Conservation (phyloP, 2,329 filamentous ascomycete genomes). For the Blastomyces silverae region DNA sequence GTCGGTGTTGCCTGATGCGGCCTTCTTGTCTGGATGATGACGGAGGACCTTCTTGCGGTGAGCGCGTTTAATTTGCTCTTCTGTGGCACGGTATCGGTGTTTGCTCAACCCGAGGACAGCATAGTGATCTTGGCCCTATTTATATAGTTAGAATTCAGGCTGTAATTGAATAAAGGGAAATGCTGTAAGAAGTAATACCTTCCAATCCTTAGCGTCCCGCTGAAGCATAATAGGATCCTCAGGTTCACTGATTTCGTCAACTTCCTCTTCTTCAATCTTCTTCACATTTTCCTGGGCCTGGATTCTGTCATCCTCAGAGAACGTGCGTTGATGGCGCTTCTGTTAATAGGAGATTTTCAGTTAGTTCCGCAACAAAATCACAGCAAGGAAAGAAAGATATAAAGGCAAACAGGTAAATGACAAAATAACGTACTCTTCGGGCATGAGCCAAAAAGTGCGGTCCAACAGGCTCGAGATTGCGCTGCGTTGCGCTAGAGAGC, state of each 20-base stretch:
- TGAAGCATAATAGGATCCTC: conserved; percentile 90
- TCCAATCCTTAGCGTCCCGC: conserved; percentile 98
- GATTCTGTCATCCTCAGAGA: conserved; percentile 96
- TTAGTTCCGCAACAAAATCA: background rate
- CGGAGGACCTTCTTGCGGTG: conserved; percentile 99
- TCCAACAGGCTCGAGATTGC: conserved; percentile 90
- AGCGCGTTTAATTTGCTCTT: conserved; percentile 97
- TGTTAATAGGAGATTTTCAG: conserved; percentile 30
- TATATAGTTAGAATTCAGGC: conserved; percentile 2
- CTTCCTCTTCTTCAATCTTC: conserved; percentile 88
- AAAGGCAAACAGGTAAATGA: background rate
- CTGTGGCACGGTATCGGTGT: conserved; percentile 85
- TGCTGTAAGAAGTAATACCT: conserved; percentile 52
- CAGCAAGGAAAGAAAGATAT: background rate
- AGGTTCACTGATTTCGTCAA: conserved; percentile 83
- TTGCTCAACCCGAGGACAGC: conserved; percentile 88
- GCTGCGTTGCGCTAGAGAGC: conserved; percentile 69
- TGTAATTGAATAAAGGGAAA: background rate
- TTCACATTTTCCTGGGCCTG: conserved; percentile 91
- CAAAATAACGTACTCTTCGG: conserved; percentile 59
- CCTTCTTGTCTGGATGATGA: conserved; percentile 99
- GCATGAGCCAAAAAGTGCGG: conserved; percentile 97
- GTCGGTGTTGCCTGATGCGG: conserved; percentile 75
- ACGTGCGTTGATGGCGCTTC: conserved; percentile 89
- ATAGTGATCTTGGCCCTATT: conserved; percentile 89